These are phyloP conservation scores for Neurospora sp. DNA, from an alignment of 495 filamentous ascomycete species.

Conservation along the genomic window DNA sequence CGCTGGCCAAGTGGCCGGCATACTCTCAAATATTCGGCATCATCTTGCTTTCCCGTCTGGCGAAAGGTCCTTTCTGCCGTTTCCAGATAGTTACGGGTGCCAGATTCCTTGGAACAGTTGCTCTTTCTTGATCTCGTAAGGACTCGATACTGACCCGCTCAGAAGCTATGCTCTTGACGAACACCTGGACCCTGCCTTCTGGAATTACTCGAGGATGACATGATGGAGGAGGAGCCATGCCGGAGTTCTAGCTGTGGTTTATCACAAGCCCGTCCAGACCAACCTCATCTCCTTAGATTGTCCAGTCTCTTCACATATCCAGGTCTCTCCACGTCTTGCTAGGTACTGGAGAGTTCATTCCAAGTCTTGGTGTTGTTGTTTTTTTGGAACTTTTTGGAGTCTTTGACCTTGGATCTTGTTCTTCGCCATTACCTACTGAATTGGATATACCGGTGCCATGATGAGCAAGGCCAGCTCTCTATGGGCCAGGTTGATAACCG, in stretches of 20 bases:
- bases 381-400: background rate
- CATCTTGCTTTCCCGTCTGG: background rate
- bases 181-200: background rate
- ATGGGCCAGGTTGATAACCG: background rate
- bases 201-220: background rate
- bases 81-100: background rate
- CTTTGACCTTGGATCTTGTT: background rate
- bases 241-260: background rate
- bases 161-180: background rate
- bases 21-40: background rate
- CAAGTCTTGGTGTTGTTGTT: background rate
- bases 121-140: background rate
- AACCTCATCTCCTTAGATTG: background rate
- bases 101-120: background rate
- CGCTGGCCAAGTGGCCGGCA: background rate
- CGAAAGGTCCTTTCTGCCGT: background rate
- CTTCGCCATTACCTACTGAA: background rate
- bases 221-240: background rate
- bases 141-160: background rate
- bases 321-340: background rate
- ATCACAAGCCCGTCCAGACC: background rate
- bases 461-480: slow-evolving; percentile 1
- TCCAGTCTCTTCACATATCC: background rate
- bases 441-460: background rate
- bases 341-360: background rate